phyloP scores from a whole-genome alignment of 495 filamentous ascomycete species.

The Stereocaulon alpinum region DNA sequence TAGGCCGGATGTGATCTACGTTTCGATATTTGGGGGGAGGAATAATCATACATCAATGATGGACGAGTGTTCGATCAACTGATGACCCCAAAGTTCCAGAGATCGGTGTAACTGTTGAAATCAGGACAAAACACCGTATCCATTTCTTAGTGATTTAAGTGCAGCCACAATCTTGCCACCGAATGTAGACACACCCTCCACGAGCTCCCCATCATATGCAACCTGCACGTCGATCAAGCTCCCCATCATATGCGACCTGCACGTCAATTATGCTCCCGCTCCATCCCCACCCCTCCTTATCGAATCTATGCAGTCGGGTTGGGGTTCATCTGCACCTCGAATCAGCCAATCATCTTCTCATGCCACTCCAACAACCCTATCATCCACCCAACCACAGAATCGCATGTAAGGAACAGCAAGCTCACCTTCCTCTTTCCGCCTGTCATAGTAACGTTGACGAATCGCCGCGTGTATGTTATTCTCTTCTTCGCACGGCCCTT shows the following conservation, averaged over 20 bases:
- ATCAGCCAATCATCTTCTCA: constrained; percentile 1
- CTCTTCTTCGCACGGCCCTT: constrained; percentile 99
- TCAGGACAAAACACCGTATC: no score
- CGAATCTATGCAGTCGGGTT: constrained; percentile 13
- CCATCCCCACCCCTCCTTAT: neutral
- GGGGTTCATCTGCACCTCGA: constrained; percentile 15
- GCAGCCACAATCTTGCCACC: neutral
- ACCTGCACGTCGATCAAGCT: neutral
- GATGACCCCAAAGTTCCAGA: no score
- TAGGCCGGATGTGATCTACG: no score
- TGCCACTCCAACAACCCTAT: no score
- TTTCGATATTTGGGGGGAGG: no score
- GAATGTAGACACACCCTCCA: no score
- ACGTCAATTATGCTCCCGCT: neutral
- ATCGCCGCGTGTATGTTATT: constrained; percentile 90
- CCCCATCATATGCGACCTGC: neutral
- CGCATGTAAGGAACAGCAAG: neutral
- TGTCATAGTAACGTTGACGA: constrained; percentile 98
- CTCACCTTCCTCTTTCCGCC: constrained; percentile 98
- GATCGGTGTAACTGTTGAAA: no score
- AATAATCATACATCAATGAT: no score
- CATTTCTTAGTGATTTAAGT: neutral
- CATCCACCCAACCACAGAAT: neutral
- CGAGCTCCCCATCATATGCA: neutral
- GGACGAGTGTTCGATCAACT: no score